Conservation (phyloP, 164 flowering plant species). For the Berberis vulgaris region DNA sequence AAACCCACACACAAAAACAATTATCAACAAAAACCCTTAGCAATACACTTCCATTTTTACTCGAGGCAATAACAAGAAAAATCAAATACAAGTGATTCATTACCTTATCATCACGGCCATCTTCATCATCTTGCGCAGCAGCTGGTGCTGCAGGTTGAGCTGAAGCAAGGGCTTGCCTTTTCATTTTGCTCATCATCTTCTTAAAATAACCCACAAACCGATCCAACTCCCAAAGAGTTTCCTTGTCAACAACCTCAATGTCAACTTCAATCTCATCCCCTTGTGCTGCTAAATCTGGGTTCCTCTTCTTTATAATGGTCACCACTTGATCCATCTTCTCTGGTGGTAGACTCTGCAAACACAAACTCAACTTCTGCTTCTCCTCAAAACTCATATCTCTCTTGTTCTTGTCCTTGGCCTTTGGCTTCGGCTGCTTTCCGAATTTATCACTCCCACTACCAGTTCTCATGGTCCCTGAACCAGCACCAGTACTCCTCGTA, state of each 20-base stretch:
- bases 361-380: slow-evolving; percentile 29
- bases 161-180: slow-evolving; percentile 35
- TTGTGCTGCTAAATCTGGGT: slow-evolving; percentile 32
- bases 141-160: no score
- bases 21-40: no score
- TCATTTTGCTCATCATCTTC: slow-evolving; percentile 56
- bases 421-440: slow-evolving; percentile 30
- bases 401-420: slow-evolving; percentile 28
- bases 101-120: slow-evolving; percentile 23
- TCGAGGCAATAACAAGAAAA: no score
- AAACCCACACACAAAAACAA: no score
- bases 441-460: not conserved
- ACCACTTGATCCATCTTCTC: slow-evolving; percentile 65
- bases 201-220: slow-evolving; percentile 55
- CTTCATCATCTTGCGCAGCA: not conserved
- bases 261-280: slow-evolving; percentile 86
- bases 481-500: not conserved
- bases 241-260: slow-evolving; percentile 55
- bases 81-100: not conserved
- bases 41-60: no score
- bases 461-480: not conserved
- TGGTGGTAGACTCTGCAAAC: slow-evolving; percentile 24
- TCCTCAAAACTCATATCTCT: slow-evolving; percentile 35
- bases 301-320: slow-evolving; percentile 49
- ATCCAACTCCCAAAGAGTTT: slow-evolving; percentile 86